Evolutionary conservation across 2,329 filamentous ascomycete species (phyloP).

Genomic region (Colletotrichum sp.): DNA sequence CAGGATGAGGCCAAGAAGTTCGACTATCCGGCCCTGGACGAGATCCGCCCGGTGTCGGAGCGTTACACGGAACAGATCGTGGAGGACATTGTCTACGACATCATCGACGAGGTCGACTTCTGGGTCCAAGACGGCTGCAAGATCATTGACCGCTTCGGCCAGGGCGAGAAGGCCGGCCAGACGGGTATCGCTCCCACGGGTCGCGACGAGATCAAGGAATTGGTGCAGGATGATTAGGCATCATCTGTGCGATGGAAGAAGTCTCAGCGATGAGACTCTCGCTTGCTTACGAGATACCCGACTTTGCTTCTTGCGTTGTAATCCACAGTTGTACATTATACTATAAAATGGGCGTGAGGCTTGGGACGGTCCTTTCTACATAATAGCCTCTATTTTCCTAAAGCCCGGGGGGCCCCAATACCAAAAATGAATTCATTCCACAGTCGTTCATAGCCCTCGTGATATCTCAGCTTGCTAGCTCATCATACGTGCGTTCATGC

Average conservation of each 20-base stretch:
- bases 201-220: slow-evolving; percentile 65
- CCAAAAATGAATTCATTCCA: background rate
- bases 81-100: slow-evolving; percentile 91
- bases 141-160: slow-evolving; percentile 49
- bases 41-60: slow-evolving; percentile 69
- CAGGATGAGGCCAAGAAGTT: background rate
- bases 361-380: background rate
- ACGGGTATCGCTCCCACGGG: slow-evolving; percentile 48
- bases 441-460: background rate
- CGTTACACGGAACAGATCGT: slow-evolving; percentile 92
- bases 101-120: slow-evolving; percentile 93
- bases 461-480: background rate
- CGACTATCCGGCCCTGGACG: slow-evolving; percentile 25
- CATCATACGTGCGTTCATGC: background rate
- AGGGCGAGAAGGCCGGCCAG: slow-evolving; percentile 42
- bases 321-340: slow-evolving; percentile 3
- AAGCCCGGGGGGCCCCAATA: background rate
- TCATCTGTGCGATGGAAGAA: background rate
- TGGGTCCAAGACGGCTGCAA: slow-evolving; percentile 73
- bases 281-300: slow-evolving; percentile 17
- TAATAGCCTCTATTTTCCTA: background rate
- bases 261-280: background rate
- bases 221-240: slow-evolving; percentile 65
- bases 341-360: background rate
- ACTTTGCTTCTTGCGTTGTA: background rate